A percentile compares a stretch with the other conserved stretches of the same genome.
phyloP scores from a whole-genome alignment of 768 basidiomycete species.

The Kwoniella sp. region DNA sequence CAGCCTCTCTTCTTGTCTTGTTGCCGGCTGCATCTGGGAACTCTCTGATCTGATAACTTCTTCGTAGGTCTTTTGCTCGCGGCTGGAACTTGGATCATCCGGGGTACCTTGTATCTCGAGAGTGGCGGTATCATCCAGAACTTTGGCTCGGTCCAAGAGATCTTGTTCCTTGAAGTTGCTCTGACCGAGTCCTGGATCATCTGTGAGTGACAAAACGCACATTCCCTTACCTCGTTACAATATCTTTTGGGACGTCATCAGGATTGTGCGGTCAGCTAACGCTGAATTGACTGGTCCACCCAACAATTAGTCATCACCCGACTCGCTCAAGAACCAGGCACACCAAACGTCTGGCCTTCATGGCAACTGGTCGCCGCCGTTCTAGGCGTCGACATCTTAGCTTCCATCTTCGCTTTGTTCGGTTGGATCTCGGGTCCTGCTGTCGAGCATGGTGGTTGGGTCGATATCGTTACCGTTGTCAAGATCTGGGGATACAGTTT shows the following conservation, averaged over 20 bases:
- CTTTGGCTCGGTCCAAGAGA: conserved; percentile 59
- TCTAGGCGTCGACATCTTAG: conserved; percentile 58
- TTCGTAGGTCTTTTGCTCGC: conserved; percentile 54
- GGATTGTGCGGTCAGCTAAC: too few relatives aligned
- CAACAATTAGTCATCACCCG: conserved; percentile 58
- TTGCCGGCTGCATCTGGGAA: not conserved
- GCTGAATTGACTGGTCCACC: too few relatives aligned
- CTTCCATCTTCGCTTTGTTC: conserved; percentile 58
- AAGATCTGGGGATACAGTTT: conserved; percentile 59
- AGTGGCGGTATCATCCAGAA: conserved; percentile 60
- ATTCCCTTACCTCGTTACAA: not conserved
- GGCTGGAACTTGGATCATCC: conserved; percentile 60
- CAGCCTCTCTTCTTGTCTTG: conserved; percentile 16
- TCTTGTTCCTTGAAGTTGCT: conserved; percentile 61
- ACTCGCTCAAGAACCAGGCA: conserved; percentile 45
- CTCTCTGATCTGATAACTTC: not conserved
- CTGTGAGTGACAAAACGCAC: conserved; percentile 40
- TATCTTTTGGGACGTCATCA: too few relatives aligned
- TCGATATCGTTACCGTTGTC: conserved; percentile 59
- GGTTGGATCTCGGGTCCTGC: conserved; percentile 59
- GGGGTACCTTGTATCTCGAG: conserved; percentile 58
- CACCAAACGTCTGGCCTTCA: conserved; percentile 56
- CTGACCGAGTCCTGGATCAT: conserved; percentile 61
- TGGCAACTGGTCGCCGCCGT: conserved; percentile 58
- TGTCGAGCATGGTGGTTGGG: conserved; percentile 39